Percentiles rank a stretch among this genome's conserved stretches.
Conservation (phyloP, 495 filamentous ascomycete genomes). For the Rhizodiscina lignyota region DNA sequence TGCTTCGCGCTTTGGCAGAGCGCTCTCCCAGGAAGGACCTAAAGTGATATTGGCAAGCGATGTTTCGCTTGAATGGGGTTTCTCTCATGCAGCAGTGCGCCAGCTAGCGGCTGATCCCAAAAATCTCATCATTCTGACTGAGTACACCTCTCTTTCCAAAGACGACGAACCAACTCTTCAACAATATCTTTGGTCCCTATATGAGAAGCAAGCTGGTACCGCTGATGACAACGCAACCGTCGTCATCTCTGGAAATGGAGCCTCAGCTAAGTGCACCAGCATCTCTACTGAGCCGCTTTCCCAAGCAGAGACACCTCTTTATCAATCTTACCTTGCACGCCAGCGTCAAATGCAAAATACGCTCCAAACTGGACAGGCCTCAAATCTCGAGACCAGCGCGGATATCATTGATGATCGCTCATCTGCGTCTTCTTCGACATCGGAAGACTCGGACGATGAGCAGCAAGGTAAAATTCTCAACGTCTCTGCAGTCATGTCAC, state of each 20-base stretch:
- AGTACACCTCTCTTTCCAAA: constrained; percentile 17
- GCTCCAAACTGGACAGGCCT: constrained; percentile 45
- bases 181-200: constrained; percentile 20
- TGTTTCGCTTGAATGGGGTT: constrained; percentile 82
- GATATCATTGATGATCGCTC: constrained; percentile 75
- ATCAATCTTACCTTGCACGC: constrained; percentile 81
- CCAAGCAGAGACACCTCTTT: constrained; percentile 55
- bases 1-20: constrained; percentile 51
- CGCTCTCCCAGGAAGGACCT: constrained; percentile 31
- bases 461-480: constrained; percentile 88
- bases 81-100: constrained; percentile 72
- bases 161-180: constrained; percentile 11
- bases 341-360: constrained; percentile 66
- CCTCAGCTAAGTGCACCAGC: constrained; percentile 41
- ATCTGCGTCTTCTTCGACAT: constrained; percentile 60
- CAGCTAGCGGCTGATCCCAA: constrained; percentile 53
- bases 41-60: constrained; percentile 82
- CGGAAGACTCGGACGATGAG: constrained; percentile 77
- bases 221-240: constrained; percentile 4
- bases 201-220: neutral
- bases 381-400: constrained; percentile 47
- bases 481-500: constrained; percentile 61
- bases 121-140: constrained; percentile 76
- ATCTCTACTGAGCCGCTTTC: constrained; percentile 47
- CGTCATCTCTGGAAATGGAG: constrained; percentile 42